Evolutionary conservation across 345 rosid species (phyloP).

Genomic region (Reutealis trisperma): DNA sequence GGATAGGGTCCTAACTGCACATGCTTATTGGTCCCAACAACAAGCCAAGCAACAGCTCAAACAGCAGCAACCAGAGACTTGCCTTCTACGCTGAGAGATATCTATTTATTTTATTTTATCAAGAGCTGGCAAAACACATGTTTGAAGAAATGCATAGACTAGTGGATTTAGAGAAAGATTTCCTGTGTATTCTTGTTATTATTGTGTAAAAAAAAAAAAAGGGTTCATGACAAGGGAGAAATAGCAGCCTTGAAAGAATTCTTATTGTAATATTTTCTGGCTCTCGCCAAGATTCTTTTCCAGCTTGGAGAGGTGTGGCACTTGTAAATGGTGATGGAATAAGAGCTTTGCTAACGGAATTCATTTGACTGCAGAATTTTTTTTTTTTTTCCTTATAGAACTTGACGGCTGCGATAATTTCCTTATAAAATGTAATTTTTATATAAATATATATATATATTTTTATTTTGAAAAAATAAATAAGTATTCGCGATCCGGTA

Average conservation of each 20-base stretch:
- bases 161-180: constrained; percentile 20
- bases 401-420: too few species aligned
- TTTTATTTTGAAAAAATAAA: too few species aligned
- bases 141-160: constrained; percentile 4
- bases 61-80: constrained; percentile 52
- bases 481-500: too few species aligned
- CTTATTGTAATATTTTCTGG: constrained; percentile 26
- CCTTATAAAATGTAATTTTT: too few species aligned
- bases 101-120: too few species aligned
- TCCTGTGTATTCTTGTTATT: constrained; percentile 26
- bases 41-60: constrained; percentile 75
- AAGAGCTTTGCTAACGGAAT: constrained; percentile 37
- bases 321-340: constrained; percentile 49
- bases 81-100: constrained; percentile 49
- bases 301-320: constrained; percentile 24
- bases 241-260: constrained; percentile 22
- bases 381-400: not conserved
- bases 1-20: constrained; percentile 84
- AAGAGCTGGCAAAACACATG: constrained; percentile 6
- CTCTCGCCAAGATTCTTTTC: constrained; percentile 29
- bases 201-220: constrained; percentile 31
- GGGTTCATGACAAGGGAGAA: constrained; percentile 4
- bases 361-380: not conserved
- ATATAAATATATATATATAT: too few species aligned
- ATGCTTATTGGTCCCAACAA: constrained; percentile 92